phyloP scores from a whole-genome alignment of 1,139 yeast genomes.

The Wickerhamomyces sp. region DNA sequence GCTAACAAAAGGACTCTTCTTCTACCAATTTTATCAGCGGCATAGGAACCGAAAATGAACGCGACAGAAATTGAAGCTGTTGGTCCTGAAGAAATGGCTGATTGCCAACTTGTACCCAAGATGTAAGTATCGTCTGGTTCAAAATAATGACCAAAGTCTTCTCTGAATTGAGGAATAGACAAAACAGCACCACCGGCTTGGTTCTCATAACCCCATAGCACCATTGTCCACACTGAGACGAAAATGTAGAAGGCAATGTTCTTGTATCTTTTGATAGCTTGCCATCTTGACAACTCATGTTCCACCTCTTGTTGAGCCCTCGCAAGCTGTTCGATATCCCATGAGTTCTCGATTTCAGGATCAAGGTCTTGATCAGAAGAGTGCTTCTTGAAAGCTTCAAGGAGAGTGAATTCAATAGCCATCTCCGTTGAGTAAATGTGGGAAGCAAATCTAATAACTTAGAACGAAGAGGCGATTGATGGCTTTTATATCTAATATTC shows the following conservation, averaged over 20 bases:
- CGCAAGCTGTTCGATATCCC: conserved; percentile 8
- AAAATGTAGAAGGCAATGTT: conserved; percentile 8
- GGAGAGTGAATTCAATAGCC: conserved; percentile 11
- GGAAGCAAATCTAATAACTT: too few species aligned
- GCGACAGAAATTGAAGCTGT: conserved; percentile 34
- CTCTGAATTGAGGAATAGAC: conserved; percentile 26
- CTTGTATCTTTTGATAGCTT: conserved; percentile 10
- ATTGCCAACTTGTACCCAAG: conserved; percentile 30
- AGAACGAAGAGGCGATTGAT: too few species aligned
- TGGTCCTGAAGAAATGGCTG: conserved; percentile 31
- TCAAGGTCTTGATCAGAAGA: conserved; percentile 4
- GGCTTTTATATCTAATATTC: too few species aligned
- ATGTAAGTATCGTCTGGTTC: conserved; percentile 17
- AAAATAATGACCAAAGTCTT: conserved; percentile 26
- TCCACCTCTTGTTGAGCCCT: conserved; percentile 14
- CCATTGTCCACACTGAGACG: conserved; percentile 11
- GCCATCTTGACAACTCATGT: conserved; percentile 8
- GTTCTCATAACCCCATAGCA: conserved; percentile 20
- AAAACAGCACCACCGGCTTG: conserved; percentile 27
- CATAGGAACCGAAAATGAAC: conserved; percentile 47
- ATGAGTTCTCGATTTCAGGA: background rate
- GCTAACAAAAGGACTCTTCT: conserved; percentile 45
- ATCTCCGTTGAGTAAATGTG: conserved; percentile 1
- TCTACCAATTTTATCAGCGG: conserved; percentile 55
- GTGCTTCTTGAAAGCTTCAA: conserved; percentile 4